Evolutionary conservation across 2,329 filamentous ascomycete genomes (phyloP).

Genomic region (Zymoseptoria brevis): DNA sequence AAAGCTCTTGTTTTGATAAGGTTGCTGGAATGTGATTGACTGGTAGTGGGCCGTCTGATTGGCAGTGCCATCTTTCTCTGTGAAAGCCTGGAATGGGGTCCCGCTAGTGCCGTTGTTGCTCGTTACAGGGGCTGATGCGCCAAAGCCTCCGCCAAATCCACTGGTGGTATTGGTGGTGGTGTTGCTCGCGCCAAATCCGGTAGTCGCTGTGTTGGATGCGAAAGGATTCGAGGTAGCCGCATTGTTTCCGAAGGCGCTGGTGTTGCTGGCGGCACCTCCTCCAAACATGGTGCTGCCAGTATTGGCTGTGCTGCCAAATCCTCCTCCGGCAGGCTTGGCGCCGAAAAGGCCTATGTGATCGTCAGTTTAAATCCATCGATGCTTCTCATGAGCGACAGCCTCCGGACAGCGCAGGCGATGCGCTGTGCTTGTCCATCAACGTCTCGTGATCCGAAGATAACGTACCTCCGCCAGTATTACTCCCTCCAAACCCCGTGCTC

Average conservation of each 20-base stretch:
- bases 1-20: conserved; percentile 85
- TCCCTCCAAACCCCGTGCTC: conserved; percentile 34
- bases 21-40: conserved; percentile 68
- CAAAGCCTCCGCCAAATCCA: conserved; percentile 26
- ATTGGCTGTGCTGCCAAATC: conserved; percentile 40
- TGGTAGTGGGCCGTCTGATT: conserved; percentile 62
- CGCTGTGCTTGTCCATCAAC: neutral
- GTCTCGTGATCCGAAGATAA: conserved; percentile 5
- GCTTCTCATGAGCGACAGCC: neutral
- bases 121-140: conserved; percentile 42
- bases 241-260: conserved; percentile 32
- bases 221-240: conserved; percentile 7
- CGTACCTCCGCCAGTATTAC: conserved; percentile 25
- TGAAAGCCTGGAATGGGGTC: conserved; percentile 57
- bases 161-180: conserved; percentile 15
- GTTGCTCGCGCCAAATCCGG: conserved; percentile 33
- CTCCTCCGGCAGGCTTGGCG: conserved; percentile 35
- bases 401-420: neutral
- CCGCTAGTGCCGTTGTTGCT: conserved; percentile 58
- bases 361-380: neutral
- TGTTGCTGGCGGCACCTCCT: conserved; percentile 33
- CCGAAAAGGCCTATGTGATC: conserved; percentile 28
- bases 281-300: conserved; percentile 32
- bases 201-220: conserved; percentile 5
- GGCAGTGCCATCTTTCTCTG: conserved; percentile 63